phyloP scores from a whole-genome alignment of 306 rosid species.

The Acacia confusa region DNA sequence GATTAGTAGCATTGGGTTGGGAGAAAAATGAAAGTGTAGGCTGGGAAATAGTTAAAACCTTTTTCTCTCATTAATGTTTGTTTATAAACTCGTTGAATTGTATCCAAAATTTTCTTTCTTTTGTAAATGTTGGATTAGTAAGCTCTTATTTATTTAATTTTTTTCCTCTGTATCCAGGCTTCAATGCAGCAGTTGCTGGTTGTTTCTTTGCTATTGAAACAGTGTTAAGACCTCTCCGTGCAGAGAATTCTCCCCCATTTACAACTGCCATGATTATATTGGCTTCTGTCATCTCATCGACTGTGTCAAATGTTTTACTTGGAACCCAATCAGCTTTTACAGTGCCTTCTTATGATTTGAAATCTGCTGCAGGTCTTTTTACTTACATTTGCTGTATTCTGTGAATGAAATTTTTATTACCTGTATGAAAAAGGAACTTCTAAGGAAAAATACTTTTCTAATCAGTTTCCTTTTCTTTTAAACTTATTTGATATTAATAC shows the following conservation, averaged over 20 bases:
- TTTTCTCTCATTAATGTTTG: slow-evolving; percentile 1
- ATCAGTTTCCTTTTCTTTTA: neutral
- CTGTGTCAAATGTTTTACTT: slow-evolving; percentile 86
- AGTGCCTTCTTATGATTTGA: slow-evolving; percentile 84
- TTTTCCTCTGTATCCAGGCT: slow-evolving; percentile 63
- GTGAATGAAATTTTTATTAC: neutral
- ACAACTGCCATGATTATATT: slow-evolving; percentile 98
- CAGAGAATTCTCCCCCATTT: slow-evolving; percentile 97
- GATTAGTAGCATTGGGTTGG: neutral
- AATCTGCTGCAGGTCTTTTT: slow-evolving; percentile 94
- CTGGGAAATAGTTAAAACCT: neutral
- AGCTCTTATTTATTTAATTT: slow-evolving; percentile 20
- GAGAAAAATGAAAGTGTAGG: neutral
- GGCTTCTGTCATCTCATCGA: slow-evolving; percentile 98
- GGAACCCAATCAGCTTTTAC: slow-evolving; percentile 92
- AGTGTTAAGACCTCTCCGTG: slow-evolving; percentile 88
- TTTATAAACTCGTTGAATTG: slow-evolving; percentile 13
- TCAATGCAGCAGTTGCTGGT: slow-evolving; percentile 98
- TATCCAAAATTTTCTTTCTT: slow-evolving; percentile 4
- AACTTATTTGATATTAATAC: slow-evolving; percentile 25
- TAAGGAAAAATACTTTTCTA: neutral
- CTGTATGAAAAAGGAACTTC: slow-evolving; percentile 3
- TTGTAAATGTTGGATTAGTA: slow-evolving; percentile 25
- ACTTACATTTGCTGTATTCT: slow-evolving; percentile 14
- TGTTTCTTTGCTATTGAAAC: slow-evolving; percentile 99